Conservation (phyloP, 1,284 basidiomycete species). For the Microbotryomycetes sp. region DNA sequence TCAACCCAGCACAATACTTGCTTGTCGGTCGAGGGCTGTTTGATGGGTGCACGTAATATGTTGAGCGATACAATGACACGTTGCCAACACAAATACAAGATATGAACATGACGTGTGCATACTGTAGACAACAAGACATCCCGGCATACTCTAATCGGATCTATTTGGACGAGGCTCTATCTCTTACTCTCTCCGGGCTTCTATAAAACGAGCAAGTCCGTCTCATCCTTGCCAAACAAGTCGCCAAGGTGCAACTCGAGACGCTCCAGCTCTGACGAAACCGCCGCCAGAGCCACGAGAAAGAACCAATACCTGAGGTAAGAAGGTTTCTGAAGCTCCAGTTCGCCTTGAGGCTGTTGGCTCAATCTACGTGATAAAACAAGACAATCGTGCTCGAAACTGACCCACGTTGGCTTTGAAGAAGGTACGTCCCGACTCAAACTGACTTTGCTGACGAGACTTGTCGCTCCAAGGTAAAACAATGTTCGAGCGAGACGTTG, state of each 20-base stretch:
- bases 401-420: conserved; percentile 21
- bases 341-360: conserved; percentile 17
- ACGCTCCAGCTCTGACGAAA: conserved; percentile 23
- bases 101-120: too few relatives aligned
- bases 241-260: conserved; percentile 23
- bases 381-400: conserved; percentile 27
- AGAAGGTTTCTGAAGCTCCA: conserved; percentile 18
- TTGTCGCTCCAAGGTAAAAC: conserved; percentile 24
- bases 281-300: conserved; percentile 21
- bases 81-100: too few relatives aligned
- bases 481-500: conserved; percentile 24
- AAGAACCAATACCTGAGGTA: conserved; percentile 31
- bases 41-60: too few relatives aligned
- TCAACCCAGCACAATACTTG: too few relatives aligned
- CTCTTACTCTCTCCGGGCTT: too few relatives aligned
- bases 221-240: conserved; percentile 1
- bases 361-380: conserved; percentile 14
- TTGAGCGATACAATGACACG: too few relatives aligned
- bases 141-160: too few relatives aligned
- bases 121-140: too few relatives aligned
- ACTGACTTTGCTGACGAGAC: conserved; percentile 21
- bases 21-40: too few relatives aligned
- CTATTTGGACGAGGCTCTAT: too few relatives aligned
- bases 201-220: background rate
- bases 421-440: conserved; percentile 26